Evolutionary conservation across 2,329 filamentous ascomycete genomes (phyloP).

Genomic region (Penicillium nordicum): DNA sequence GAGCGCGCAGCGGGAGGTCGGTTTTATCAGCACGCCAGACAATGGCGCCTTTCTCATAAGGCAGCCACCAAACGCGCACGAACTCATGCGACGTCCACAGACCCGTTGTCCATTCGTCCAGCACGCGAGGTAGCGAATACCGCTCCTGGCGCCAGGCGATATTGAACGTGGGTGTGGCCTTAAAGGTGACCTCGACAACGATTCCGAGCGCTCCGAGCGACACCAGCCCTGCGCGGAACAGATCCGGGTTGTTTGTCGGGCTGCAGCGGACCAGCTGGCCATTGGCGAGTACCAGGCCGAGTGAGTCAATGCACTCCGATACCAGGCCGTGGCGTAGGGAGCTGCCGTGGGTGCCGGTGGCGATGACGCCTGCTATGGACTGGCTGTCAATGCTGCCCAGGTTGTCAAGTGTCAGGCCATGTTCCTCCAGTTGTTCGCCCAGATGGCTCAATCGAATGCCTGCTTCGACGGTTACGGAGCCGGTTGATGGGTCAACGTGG

Average conservation of each 20-base stretch:
- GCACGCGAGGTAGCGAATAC: slow-evolving; percentile 64
- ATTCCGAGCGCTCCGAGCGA: slow-evolving; percentile 89
- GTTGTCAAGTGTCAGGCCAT: slow-evolving; percentile 83
- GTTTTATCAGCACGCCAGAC: slow-evolving; percentile 87
- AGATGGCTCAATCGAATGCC: slow-evolving; percentile 79
- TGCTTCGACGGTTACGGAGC: slow-evolving; percentile 74
- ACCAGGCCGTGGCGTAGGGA: slow-evolving; percentile 79
- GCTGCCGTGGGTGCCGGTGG: slow-evolving; percentile 90
- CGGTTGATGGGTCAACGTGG: slow-evolving; percentile 62
- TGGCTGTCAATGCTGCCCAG: slow-evolving; percentile 94
- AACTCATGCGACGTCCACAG: slow-evolving; percentile 87
- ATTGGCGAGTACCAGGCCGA: slow-evolving; percentile 79
- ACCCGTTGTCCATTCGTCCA: slow-evolving; percentile 66
- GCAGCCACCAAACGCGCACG: slow-evolving; percentile 95
- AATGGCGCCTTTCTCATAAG: slow-evolving; percentile 82
- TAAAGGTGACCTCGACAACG: slow-evolving; percentile 82
- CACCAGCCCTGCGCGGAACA: slow-evolving; percentile 84
- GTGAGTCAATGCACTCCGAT: slow-evolving; percentile 68
- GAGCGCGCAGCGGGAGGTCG: slow-evolving; percentile 56
- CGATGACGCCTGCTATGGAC: slow-evolving; percentile 86
- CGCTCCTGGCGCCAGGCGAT: slow-evolving; percentile 82
- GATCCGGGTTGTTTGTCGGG: slow-evolving; percentile 62
- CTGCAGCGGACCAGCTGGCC: slow-evolving; percentile 71
- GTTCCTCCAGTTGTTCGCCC: slow-evolving; percentile 67
- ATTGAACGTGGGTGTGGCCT: slow-evolving; percentile 75